Evolutionary conservation across 2,329 filamentous ascomycete genomes (phyloP).

Genomic region (Thielaviopsis populi): DNA sequence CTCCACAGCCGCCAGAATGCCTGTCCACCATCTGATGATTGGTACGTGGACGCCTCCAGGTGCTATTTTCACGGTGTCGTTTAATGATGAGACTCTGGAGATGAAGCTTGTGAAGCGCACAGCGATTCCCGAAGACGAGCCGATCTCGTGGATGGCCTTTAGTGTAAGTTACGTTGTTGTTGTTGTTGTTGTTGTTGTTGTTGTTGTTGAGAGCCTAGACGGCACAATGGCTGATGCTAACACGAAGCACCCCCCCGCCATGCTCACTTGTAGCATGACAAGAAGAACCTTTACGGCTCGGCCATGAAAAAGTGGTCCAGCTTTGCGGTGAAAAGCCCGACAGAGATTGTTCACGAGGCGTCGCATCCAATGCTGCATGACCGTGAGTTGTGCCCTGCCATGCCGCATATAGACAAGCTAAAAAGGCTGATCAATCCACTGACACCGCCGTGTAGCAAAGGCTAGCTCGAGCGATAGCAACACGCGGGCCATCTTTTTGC

Average conservation of each 20-base stretch:
- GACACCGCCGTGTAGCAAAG: constrained; percentile 33
- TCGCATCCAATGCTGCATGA: constrained; percentile 65
- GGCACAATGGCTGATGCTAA: background rate
- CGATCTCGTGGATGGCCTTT: constrained; percentile 89
- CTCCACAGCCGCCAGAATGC: constrained; percentile 38
- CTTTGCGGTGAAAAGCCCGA: constrained; percentile 60
- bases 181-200: too few species aligned
- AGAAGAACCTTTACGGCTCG: constrained; percentile 74
- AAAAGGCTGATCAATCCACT: constrained; percentile 9
- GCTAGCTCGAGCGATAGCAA: constrained; percentile 58
- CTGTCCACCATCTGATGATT: constrained; percentile 74
- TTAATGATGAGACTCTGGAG: constrained; percentile 66
- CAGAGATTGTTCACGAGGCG: constrained; percentile 57
- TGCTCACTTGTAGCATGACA: constrained; percentile 47
- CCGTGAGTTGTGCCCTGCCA: constrained; percentile 34
- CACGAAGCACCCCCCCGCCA: constrained; percentile 4
- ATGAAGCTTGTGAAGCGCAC: constrained; percentile 66
- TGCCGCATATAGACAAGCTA: constrained; percentile 6
- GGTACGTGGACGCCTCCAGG: constrained; percentile 84
- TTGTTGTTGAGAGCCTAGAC: background rate
- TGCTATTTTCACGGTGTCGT: constrained; percentile 77
- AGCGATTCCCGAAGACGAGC: constrained; percentile 65
- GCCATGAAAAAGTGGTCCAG: constrained; percentile 91
- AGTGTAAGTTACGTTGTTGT: constrained; percentile 44
- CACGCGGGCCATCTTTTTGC: constrained; percentile 77